A percentile compares a stretch with the other conserved stretches of the same genome.
phyloP scores from a whole-genome alignment of 306 rosid species.

The Purshia tridentata region DNA sequence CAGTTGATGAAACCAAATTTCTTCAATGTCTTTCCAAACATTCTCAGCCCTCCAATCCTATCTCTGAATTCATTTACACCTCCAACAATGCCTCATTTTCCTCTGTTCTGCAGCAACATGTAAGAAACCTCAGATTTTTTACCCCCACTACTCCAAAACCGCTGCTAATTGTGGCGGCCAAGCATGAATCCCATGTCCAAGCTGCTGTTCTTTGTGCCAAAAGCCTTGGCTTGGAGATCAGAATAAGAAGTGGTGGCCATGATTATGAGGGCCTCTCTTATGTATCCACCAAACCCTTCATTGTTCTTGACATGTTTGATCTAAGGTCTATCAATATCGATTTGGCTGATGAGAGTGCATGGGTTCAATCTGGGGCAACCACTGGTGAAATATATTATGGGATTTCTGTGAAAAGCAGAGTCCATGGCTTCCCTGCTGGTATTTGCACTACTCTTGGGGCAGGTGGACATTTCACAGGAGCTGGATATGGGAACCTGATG shows the following conservation, averaged over 20 bases:
- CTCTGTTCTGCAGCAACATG: slow-evolving; percentile 36
- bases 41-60: slow-evolving; percentile 23
- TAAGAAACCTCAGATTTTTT: slow-evolving; percentile 47
- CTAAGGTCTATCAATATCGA: slow-evolving; percentile 40
- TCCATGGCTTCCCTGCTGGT: slow-evolving; percentile 29
- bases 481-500: slow-evolving; percentile 33
- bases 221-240: slow-evolving; percentile 36
- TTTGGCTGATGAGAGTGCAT: slow-evolving; percentile 38
- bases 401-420: slow-evolving; percentile 26
- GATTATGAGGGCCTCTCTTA: slow-evolving; percentile 35
- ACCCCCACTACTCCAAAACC: slow-evolving; percentile 43
- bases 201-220: slow-evolving; percentile 41
- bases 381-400: slow-evolving; percentile 54
- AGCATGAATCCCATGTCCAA: slow-evolving; percentile 41
- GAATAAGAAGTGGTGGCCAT: slow-evolving; percentile 41
- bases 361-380: slow-evolving; percentile 51
- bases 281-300: slow-evolving; percentile 37
- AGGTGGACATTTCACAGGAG: slow-evolving; percentile 35
- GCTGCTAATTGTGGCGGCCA: slow-evolving; percentile 44
- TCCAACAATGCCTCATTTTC: slow-evolving; percentile 38
- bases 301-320: slow-evolving; percentile 55
- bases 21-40: slow-evolving; percentile 41
- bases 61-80: slow-evolving; percentile 36
- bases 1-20: slow-evolving; percentile 21
- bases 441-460: slow-evolving; percentile 29